A percentile compares a stretch with the other conserved stretches of the same genome.
Evolutionary conservation across 768 basidiomycete species (phyloP).

Genomic region (Mycena haematopus): DNA sequence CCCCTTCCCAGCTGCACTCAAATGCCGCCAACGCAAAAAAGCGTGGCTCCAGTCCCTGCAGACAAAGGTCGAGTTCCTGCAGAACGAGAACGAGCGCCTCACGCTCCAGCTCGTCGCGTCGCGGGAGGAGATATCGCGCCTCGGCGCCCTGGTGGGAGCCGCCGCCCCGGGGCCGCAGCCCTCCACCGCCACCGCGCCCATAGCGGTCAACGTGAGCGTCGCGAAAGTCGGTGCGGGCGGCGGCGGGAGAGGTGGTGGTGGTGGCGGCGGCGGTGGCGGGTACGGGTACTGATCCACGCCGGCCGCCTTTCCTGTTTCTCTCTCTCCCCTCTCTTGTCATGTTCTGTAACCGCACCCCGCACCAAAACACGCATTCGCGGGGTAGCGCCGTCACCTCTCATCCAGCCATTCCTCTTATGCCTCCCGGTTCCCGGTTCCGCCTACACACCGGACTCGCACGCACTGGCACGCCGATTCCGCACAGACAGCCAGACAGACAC

Average conservation of each 20-base stretch:
- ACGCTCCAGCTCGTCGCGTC: constrained; percentile 85
- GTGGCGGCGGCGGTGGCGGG: constrained; percentile 16
- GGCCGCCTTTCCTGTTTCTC: too few species aligned
- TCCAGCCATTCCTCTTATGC: too few species aligned
- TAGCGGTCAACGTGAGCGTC: constrained; percentile 26
- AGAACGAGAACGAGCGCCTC: constrained; percentile 95
- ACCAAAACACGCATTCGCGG: too few species aligned
- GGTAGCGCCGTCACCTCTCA: too few species aligned
- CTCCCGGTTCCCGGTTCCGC: too few species aligned
- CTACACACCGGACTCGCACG: too few species aligned
- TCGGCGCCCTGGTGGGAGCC: constrained; percentile 76
- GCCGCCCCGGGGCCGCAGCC: constrained; percentile 54
- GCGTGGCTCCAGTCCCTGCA: constrained; percentile 95
- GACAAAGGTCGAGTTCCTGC: constrained; percentile 89
- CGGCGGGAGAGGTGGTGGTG: not conserved
- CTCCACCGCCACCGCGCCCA: constrained; percentile 19
- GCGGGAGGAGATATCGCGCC: constrained; percentile 89
- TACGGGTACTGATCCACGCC: constrained; percentile 8
- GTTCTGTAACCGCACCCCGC: too few species aligned
- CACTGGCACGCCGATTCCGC: too few species aligned
- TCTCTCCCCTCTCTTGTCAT: too few species aligned
- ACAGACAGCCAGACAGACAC: too few species aligned
- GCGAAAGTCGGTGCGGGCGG: constrained; percentile 16
- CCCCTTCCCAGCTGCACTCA: constrained; percentile 85
- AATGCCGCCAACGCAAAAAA: constrained; percentile 99